phyloP scores from a whole-genome alignment of 2,329 filamentous ascomycete species.

The Byssothecium circinans region DNA sequence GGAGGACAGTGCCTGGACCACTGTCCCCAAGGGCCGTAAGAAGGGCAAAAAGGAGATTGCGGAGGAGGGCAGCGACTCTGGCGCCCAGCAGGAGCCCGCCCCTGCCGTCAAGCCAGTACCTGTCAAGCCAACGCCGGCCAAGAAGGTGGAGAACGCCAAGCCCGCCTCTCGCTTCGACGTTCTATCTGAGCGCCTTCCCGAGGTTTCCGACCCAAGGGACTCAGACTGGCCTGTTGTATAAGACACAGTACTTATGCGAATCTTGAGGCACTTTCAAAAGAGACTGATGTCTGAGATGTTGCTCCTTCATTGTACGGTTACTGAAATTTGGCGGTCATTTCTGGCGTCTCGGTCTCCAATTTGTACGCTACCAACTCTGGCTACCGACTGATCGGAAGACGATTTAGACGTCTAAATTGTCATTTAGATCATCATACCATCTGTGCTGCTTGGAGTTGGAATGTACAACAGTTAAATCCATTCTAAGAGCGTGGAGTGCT shows the following conservation, averaged over 20 bases:
- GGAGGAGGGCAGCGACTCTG: slow-evolving; percentile 43
- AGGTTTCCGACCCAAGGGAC: slow-evolving; percentile 37
- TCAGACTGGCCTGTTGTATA: slow-evolving; percentile 48
- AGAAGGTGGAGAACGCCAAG: slow-evolving; percentile 31
- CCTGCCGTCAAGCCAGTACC: slow-evolving; percentile 16
- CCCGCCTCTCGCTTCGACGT: slow-evolving; percentile 34
- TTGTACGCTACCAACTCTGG: not conserved
- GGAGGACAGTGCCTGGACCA: slow-evolving; percentile 62
- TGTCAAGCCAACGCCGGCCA: slow-evolving; percentile 13
- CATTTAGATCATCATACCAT: not conserved
- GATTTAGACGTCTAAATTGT: not conserved
- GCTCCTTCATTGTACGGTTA: not conserved
- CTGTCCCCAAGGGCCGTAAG: slow-evolving; percentile 59
- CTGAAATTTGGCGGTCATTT: slow-evolving; percentile 1
- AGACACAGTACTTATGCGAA: not conserved
- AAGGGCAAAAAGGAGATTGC: slow-evolving; percentile 55
- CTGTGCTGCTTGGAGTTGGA: not conserved
- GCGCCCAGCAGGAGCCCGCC: slow-evolving; percentile 13
- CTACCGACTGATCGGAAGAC: not conserved
- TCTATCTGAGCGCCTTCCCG: slow-evolving; percentile 29
- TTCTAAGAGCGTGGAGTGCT: slow-evolving; percentile 3
- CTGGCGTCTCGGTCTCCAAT: not conserved
- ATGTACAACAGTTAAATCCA: slow-evolving; percentile 15
- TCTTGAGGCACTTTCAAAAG: not conserved
- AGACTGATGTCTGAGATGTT: not conserved